Evolutionary conservation across 768 basidiomycete genomes (phyloP), one percentile per base, ranked within the genome.

Genomic region (Amanita subjunquillea): DNA sequence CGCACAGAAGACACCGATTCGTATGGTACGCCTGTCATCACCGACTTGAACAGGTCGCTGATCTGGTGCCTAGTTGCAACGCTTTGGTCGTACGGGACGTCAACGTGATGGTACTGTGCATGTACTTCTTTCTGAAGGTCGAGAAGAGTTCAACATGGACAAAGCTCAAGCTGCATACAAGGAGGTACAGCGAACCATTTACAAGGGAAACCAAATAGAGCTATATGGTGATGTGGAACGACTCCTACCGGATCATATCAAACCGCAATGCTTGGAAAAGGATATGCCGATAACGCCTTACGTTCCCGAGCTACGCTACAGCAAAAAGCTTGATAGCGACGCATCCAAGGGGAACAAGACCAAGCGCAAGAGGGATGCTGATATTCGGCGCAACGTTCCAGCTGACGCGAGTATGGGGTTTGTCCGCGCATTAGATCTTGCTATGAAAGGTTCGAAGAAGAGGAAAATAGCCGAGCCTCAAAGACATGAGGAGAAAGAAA

Each of bases 71-170:
- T 60, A 98, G 94, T 79, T 99, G 17, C 96, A 99, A 79, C 86
- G 96, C 17, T 79, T 95, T 48, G 96, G 96, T 46, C 79, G 96
- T 50, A 97, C 96, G 0, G 96, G 96, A 10, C 87, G 96, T 44
- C 93, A 93, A 66, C 81, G 91, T 34, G 79, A 83, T 42, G 96
- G 96, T 7, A 70, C 77, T 43, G 87, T 99, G n/a, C 88, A 94
- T 60, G 88, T 94, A 9, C 74, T 99, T 17, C 83, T 97, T 58
- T 82, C 93, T 5, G 88, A 95, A 65, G 81, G 82, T 29, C 84
- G 94, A 22, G 96, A 99, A 68, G 93, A 98, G 60, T 62, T 73
- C 45, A 95, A 96, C 60, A 88, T 93, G 73, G 85, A 88, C 49
- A 87, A 85, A 57, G 93, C 96, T 0, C 83, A 91, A 59, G 81